Evolutionary conservation across 495 filamentous ascomycete genomes (phyloP).

Genomic region (Neurospora terricola): DNA sequence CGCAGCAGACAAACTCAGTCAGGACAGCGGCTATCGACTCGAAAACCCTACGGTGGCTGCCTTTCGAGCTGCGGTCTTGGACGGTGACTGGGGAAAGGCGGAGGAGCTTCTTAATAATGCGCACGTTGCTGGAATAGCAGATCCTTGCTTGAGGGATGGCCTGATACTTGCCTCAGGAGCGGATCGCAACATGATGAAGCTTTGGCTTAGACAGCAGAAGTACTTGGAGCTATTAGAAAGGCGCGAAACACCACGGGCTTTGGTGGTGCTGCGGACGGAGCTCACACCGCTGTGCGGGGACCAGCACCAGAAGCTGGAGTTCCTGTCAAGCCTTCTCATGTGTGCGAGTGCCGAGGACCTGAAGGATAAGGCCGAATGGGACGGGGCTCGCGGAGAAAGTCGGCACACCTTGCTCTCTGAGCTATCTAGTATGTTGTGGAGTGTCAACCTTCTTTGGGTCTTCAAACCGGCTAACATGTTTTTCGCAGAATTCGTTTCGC

Average conservation of each 20-base stretch:
- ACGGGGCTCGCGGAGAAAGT: constrained; percentile 73
- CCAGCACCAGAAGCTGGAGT: constrained; percentile 57
- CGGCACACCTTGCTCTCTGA: constrained; percentile 66
- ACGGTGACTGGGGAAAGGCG: constrained; percentile 75
- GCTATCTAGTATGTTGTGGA: constrained; percentile 59
- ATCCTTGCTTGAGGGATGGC: constrained; percentile 23
- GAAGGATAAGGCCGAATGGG: constrained; percentile 74
- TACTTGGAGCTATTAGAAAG: constrained; percentile 84
- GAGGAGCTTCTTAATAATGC: constrained; percentile 67
- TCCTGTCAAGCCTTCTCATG: constrained; percentile 85
- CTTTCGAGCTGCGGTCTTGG: constrained; percentile 71
- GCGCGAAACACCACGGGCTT: constrained; percentile 58
- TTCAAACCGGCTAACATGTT: constrained; percentile 2
- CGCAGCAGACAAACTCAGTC: constrained; percentile 61
- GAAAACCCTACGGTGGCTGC: constrained; percentile 77
- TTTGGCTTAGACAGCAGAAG: constrained; percentile 86
- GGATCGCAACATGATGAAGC: constrained; percentile 41
- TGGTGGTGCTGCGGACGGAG: constrained; percentile 76
- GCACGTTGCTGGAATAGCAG: constrained; percentile 25
- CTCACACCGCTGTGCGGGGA: constrained; percentile 81
- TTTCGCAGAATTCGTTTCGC: constrained; percentile 70
- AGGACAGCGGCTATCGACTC: constrained; percentile 81
- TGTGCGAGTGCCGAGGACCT: constrained; percentile 70
- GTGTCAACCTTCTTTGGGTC: background rate
- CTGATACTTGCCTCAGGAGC: constrained; percentile 37